These are phyloP conservation scores for Tranzscheliella williamsii DNA, from an alignment of 1,284 basidiomycete genomes.

Conservation along the genomic window DNA sequence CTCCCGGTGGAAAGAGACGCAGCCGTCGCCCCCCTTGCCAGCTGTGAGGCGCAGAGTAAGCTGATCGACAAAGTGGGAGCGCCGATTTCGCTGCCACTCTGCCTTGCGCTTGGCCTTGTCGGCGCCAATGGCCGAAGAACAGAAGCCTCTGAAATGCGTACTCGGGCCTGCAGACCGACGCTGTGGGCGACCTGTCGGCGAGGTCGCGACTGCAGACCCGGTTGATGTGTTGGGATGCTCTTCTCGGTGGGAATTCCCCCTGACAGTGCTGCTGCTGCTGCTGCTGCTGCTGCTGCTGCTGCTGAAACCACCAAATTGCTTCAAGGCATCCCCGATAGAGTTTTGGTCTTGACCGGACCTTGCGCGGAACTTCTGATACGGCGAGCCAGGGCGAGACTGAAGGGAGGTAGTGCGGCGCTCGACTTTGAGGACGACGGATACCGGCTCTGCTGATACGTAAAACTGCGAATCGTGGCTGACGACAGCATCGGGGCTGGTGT, in stretches of 20 bases:
- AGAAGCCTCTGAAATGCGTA: no score
- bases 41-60: slow-evolving; percentile 41
- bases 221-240: no score
- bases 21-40: slow-evolving; percentile 59
- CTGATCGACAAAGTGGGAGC: slow-evolving; percentile 54
- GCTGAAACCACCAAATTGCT: no score
- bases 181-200: no score
- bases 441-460: slow-evolving; percentile 13
- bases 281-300: no score
- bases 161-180: background rate
- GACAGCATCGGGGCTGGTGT: slow-evolving; percentile 26
- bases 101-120: slow-evolving; percentile 39
- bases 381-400: slow-evolving; percentile 5
- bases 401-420: slow-evolving; percentile 12
- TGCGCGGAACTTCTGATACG: no score
- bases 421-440: slow-evolving; percentile 23
- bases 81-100: slow-evolving; percentile 45
- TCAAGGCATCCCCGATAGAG: no score
- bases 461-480: slow-evolving; percentile 10
- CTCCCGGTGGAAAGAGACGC: slow-evolving; percentile 57
- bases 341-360: no score
- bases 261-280: no score
- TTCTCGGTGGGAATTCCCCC: no score
- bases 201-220: no score
- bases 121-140: no score